Base-by-base conservation (phyloP, 306 rosid genomes). In the Benincasa hispida region DNA sequence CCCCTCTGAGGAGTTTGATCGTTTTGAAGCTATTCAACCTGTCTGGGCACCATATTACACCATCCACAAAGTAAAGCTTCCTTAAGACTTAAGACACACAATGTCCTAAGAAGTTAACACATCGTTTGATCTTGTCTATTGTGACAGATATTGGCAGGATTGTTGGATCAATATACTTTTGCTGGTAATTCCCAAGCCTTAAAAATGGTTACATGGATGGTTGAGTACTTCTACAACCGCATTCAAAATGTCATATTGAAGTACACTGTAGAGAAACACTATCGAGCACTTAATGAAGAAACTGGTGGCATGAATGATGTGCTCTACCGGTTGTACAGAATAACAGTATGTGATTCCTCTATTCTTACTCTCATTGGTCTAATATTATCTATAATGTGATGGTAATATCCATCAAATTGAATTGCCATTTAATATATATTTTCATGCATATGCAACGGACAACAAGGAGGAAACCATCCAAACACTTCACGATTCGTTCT, bases 21-120 rank as follows among this genome's bases (percentile, higher is more conserved):
- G 88, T 10, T 76, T 85, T 72, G 98, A 91, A 81, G 91, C 86
- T 54, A 10, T 86, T 48, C 8, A 77, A 60, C 61, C 72, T 35
- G 93, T 83, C n/a, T 94, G 98, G 97, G 98, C 97, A 79, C 97
- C 98, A 55, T 94, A 94, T 79, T 94, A 94, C 86, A 94, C 98
- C 77, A 86, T 94, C 79, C 98, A 94, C 89, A 94, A 94, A 97
- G 98, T 94, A 83, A 45, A 74, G 28, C 32, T 56, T 59, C 5
- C 5, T 17, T 2, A 12, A 13, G 51, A 45, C 34, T 60, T 68
- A 0, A n/a, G n/a, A 48, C 39, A 28, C 58, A 15, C 6, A 48
- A 72, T 72, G 41, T 27, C 25, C 24, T 48, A 19, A 72, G 42
- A 72, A 72, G 39, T 48, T 72, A 47, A 2, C 50, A 17, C 59